Base-by-base conservation (phyloP, 768 basidiomycete species). In the Hygrophoropsis aurantiaca region DNA sequence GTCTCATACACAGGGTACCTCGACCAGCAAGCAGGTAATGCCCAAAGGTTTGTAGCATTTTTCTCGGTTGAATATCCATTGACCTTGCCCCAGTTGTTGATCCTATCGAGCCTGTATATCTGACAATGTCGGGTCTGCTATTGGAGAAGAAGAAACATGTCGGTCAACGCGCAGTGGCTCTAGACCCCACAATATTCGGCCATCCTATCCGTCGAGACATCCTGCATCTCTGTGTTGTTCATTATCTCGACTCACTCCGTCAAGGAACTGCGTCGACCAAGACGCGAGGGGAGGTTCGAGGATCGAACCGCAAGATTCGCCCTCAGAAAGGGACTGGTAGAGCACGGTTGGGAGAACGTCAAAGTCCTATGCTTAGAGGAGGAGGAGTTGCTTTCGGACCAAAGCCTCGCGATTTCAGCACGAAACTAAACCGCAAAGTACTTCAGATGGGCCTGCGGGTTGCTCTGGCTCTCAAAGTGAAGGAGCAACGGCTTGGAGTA, bases 381-480 rank as follows among this genome's bases (percentile, higher is more conserved):
- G 97, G 97, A 68, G 97, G 95, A 56, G 80, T 88, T 33, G 91
- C 91, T 5, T 94, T 93, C 51, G 93, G 93, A 24, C 91, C 92
- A 1, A 87, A 90, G 61, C 90, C 93, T 3, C 81, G 93, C 40
- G 90, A 97, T 64, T 97, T 94, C 66, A 83, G 87, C 57, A 93
- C 92, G 16, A 87, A 90, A 53, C 78, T 99, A 30, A 89, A 90
- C n/a, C 80, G 90, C 53, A 97, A 97, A 69, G 88, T 97, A 55
- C 78, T 92, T 34, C 75, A 90, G 57, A 88, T 97, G 83, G 95
- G 94, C 9, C 85, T 97, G 82, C 80, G 90, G 18, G 86, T 94
- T 42, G 94, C 91, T 2, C 67, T 98, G 37, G 92, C 90, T 54
- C 77, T 82, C 35, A 92, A 93, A 65, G 72, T 95, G 60, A 78